Conservation (phyloP, 2,329 filamentous ascomycete species). For the Hansfordia pulvinata region DNA sequence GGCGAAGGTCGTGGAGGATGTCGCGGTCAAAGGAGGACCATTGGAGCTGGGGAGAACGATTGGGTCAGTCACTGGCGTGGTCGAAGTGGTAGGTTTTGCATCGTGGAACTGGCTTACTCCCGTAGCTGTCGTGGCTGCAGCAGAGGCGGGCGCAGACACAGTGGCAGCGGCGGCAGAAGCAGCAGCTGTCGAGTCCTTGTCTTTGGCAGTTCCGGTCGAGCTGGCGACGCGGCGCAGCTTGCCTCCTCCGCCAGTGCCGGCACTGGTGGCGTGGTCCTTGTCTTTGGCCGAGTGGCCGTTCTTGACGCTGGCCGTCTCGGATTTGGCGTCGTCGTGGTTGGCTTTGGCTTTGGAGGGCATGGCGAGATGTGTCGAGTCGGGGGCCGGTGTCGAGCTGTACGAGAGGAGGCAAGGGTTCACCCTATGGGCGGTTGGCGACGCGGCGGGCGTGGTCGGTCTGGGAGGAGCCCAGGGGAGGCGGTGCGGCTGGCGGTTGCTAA, state of each 20-base stretch:
- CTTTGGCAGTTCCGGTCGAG: slow-evolving; percentile 30
- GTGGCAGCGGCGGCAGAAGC: slow-evolving; percentile 1
- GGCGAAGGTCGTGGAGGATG: slow-evolving; percentile 62
- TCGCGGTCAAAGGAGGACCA: slow-evolving; percentile 57
- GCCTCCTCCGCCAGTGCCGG: no score
- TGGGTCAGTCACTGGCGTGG: no score
- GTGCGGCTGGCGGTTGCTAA: not conserved
- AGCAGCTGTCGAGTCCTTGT: slow-evolving; percentile 18
- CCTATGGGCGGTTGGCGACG: no score
- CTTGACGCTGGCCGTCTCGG: slow-evolving; percentile 18
- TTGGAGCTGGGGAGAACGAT: slow-evolving; percentile 29
- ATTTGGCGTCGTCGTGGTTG: slow-evolving; percentile 20
- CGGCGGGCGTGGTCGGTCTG: no score
- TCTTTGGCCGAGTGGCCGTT: slow-evolving; percentile 18
- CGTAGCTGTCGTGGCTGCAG: slow-evolving; percentile 5
- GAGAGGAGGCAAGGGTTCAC: no score
- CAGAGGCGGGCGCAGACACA: slow-evolving; percentile 5
- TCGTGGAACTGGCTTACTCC: slow-evolving; percentile 7
- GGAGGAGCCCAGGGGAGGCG: not conserved
- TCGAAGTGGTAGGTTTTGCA: slow-evolving; percentile 4
- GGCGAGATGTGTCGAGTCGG: no score
- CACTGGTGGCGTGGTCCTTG: slow-evolving; percentile 24
- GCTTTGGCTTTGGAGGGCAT: slow-evolving; percentile 15
- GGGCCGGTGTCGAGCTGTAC: no score
- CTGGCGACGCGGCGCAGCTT: slow-evolving; percentile 43